Evolutionary conservation across 192 early-diverging fungal species (phyloP).

Genomic region (Backusella parvicylindrica): DNA sequence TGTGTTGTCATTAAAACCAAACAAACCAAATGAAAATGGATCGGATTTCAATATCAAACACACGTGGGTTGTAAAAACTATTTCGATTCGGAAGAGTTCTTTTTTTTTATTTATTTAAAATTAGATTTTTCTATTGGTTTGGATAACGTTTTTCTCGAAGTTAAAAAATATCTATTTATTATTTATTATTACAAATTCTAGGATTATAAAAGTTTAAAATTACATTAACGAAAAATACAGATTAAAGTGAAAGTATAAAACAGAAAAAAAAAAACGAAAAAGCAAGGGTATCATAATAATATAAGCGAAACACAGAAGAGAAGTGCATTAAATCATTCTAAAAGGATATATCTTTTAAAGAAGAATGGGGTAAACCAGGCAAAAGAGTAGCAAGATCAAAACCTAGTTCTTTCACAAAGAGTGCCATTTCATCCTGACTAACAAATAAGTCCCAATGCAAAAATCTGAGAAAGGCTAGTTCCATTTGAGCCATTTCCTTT

Average conservation of each 20-base stretch:
- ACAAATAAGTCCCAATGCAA: constrained; percentile 31
- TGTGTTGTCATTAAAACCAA: not conserved
- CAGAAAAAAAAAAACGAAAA: not conserved
- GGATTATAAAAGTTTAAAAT: too few species aligned
- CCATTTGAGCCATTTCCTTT: constrained; percentile 37
- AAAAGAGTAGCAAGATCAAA: constrained; percentile 19
- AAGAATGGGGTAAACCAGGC: not conserved
- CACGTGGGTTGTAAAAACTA: not conserved
- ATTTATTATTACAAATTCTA: too few species aligned
- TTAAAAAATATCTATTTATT: too few species aligned
- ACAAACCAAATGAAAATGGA: not conserved
- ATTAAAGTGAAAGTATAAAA: not conserved
- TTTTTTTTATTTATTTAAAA: too few species aligned
- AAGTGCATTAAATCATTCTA: not conserved
- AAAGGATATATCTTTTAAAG: not conserved
- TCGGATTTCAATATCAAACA: not conserved
- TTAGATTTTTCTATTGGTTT: too few species aligned
- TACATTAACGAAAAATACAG: constrained; percentile 5
- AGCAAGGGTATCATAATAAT: not conserved
- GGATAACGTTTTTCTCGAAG: too few species aligned
- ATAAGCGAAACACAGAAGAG: not conserved
- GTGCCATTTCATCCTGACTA: constrained; percentile 19
- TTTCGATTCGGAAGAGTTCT: too few species aligned
- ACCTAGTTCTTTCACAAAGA: constrained; percentile 18
- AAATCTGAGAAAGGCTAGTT: constrained; percentile 31